Evolutionary conservation across 2,329 filamentous ascomycete genomes (phyloP), one percentile per base, ranked within the genome.

Genomic region (Penicillium sp.): DNA sequence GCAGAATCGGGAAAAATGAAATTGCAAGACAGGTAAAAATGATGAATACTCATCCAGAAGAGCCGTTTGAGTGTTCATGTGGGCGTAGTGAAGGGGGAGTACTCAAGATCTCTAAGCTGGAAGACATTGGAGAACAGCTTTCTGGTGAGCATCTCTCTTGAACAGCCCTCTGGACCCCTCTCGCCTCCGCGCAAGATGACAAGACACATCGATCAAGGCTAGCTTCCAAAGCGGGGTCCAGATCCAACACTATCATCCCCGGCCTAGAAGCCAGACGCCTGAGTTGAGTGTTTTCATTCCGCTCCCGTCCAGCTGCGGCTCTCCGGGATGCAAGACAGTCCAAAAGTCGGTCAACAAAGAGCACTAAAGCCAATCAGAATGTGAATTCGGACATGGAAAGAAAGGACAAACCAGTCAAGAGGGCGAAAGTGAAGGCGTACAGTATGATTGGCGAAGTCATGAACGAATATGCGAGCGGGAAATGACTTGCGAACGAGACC

Each of bases 361-460:
- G 63, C 18, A 68, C 66, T 70, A 24, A 8, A 37, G 30, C 41
- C 40, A 54, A 57, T 68, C 29, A 65, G 52, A 55, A 52, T 40
- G n/a, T 41, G 3, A 39, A 4, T 36, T 15, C 9, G 7, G 20
- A 37, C 4, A 27, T 4, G 26, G 32, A 17, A 10, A 5, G 26
- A 36, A 33, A 13, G 21, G 9, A 62, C 68, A 54, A 20, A 69
- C 70, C 65, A 26, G 60, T 54, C 21, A 71, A 47, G 32, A 75
- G 53, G 3, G 58, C 62, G 23, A 71, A 51, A 3, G 65, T 68
- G 42, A 69, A 69, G 9, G 67, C 65, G 49, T 70, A 72, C 15
- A 74, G 51, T 47, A 73, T 73, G n/a, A 65, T 60, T 5, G 71
- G 70, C 43, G 66, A 73, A 9, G 68, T 74, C 71, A 74, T 74